A percentile compares a stretch with the other conserved stretches of the same genome.
Evolutionary conservation across 2,329 filamentous ascomycete genomes (phyloP).

Genomic region (Aspergillus tanneri): DNA sequence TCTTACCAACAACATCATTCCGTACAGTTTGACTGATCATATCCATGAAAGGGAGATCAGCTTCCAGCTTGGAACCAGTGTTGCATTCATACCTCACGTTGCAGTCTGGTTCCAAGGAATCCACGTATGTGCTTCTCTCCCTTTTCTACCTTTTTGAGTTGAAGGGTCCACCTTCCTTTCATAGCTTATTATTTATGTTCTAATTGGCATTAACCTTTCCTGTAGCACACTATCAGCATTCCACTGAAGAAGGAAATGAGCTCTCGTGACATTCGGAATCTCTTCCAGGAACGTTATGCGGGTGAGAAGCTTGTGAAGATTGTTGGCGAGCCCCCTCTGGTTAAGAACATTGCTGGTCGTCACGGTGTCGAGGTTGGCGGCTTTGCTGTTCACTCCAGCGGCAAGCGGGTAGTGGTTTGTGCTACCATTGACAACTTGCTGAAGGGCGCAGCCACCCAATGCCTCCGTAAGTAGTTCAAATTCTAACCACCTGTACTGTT

Average conservation of each 20-base stretch:
- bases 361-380: conserved; percentile 93
- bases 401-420: conserved; percentile 90
- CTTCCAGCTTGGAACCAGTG: conserved; percentile 67
- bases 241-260: conserved; percentile 84
- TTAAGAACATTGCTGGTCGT: conserved; percentile 79
- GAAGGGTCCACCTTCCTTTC: no score
- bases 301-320: conserved; percentile 95
- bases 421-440: conserved; percentile 90
- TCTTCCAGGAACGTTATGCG: conserved; percentile 95
- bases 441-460: conserved; percentile 91
- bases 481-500: background rate
- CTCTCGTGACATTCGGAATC: conserved; percentile 84
- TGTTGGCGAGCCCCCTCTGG: conserved; percentile 78
- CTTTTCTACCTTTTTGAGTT: background rate
- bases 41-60: conserved; percentile 93
- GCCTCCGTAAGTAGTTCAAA: conserved; percentile 66
- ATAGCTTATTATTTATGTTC: no score
- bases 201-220: conserved; percentile 25
- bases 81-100: conserved; percentile 90
- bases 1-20: conserved; percentile 82
- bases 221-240: conserved; percentile 80
- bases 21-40: conserved; percentile 89
- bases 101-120: conserved; percentile 98
- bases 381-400: conserved; percentile 86
- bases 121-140: conserved; percentile 49